These are phyloP conservation scores for Gossypium raimondii DNA, from an alignment of 345 rosid genomes.

Conservation along the genomic window DNA sequence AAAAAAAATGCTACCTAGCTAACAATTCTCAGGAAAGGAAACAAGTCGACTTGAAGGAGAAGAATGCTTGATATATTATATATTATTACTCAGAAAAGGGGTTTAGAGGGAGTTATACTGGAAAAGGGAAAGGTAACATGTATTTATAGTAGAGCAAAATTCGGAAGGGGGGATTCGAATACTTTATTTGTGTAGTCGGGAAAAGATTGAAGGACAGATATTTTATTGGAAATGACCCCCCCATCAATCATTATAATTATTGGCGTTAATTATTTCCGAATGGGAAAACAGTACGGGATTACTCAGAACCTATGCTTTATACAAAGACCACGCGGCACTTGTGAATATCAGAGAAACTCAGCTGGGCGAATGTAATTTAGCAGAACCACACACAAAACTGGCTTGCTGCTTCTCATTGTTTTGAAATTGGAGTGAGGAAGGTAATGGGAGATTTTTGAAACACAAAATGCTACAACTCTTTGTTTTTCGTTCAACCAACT, in stretches of 20 bases:
- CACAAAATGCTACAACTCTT: no score
- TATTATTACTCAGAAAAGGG: background rate
- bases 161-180: background rate
- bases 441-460: no score
- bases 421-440: background rate
- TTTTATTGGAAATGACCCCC: constrained; percentile 19
- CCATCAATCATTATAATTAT: constrained; percentile 19
- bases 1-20: no score
- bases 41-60: background rate
- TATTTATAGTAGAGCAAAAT: background rate
- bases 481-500: no score
- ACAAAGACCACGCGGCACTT: constrained; percentile 24
- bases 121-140: background rate
- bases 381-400: background rate
- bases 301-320: constrained; percentile 14
- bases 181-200: constrained; percentile 10
- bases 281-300: constrained; percentile 3
- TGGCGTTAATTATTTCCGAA: background rate
- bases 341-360: constrained; percentile 12
- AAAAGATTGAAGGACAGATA: constrained; percentile 16
- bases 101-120: background rate
- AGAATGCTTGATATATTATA: no score
- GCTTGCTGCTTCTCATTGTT: background rate
- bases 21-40: background rate
- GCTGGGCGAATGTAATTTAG: background rate